phyloP scores from a whole-genome alignment of 2,329 filamentous ascomycete species.

The Pleomassaria siparia region DNA sequence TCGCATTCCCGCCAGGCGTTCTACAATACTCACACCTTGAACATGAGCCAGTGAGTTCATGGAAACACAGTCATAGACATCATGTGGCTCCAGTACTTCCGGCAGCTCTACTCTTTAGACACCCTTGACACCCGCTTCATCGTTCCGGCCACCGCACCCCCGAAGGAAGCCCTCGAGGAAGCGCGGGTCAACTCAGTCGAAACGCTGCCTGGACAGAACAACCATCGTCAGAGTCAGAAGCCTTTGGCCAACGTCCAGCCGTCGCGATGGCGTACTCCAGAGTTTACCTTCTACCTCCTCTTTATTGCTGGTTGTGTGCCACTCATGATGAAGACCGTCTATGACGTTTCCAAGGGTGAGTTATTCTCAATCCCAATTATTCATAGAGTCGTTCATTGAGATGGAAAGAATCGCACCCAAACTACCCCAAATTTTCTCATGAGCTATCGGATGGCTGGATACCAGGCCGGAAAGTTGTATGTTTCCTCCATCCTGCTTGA shows the following conservation, averaged over 20 bases:
- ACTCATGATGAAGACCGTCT: conserved; percentile 88
- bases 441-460: conserved; percentile 85
- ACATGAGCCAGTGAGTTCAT: neutral
- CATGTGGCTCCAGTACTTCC: conserved; percentile 50
- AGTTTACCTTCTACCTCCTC: conserved; percentile 81
- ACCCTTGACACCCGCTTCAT: conserved; percentile 74
- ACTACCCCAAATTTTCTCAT: conserved; percentile 72
- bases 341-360: conserved; percentile 79
- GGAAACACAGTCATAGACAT: too few relatives aligned
- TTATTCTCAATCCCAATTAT: too few relatives aligned
- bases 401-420: conserved; percentile 70
- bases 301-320: conserved; percentile 69
- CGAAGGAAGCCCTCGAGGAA: conserved; percentile 41
- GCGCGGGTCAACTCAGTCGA: conserved; percentile 35
- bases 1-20: conserved; percentile 13
- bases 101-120: conserved; percentile 63
- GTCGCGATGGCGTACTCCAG: conserved; percentile 80
- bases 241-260: conserved; percentile 53
- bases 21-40: conserved; percentile 6
- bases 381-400: conserved; percentile 11
- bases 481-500: conserved; percentile 4
- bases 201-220: conserved; percentile 28
- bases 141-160: conserved; percentile 68
- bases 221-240: conserved; percentile 21
- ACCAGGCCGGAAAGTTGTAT: conserved; percentile 82